Percentiles rank a stretch among this genome's conserved stretches.
phyloP scores from a whole-genome alignment of 345 rosid genomes.

The Syzygium aqueum region DNA sequence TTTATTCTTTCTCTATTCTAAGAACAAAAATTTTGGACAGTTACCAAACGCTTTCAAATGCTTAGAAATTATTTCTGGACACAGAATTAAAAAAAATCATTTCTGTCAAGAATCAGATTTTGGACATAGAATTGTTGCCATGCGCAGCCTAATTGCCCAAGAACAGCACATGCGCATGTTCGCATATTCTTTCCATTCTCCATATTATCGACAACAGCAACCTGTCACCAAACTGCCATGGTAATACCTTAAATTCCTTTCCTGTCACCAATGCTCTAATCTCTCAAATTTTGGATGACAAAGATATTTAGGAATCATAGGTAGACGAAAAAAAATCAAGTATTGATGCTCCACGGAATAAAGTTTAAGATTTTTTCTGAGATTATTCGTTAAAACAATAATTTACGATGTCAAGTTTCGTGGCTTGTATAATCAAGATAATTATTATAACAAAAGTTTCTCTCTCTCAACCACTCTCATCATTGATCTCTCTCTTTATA shows the following conservation, averaged over 20 bases:
- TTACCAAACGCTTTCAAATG: no score
- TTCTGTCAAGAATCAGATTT: no score
- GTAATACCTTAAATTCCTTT: background rate
- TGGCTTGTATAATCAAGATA: accelerated
- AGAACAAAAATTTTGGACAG: no score
- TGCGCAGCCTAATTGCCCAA: background rate
- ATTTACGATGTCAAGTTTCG: background rate
- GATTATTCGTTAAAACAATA: background rate
- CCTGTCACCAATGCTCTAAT: no score
- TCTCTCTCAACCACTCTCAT: accelerated
- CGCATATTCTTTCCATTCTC: background rate
- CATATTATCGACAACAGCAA: background rate
- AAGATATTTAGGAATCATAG: background rate
- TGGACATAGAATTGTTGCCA: no score
- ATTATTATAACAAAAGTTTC: background rate
- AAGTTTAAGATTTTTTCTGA: background rate
- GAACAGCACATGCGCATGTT: background rate
- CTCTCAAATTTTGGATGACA: background rate
- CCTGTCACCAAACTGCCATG: background rate
- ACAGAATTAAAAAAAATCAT: no score
- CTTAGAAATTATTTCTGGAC: no score
- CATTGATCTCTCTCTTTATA: background rate
- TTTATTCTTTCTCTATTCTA: no score
- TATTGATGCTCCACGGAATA: background rate
- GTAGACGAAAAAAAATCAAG: background rate